Conservation (phyloP, 306 rosid genomes). For the Cicer cuneatum region DNA sequence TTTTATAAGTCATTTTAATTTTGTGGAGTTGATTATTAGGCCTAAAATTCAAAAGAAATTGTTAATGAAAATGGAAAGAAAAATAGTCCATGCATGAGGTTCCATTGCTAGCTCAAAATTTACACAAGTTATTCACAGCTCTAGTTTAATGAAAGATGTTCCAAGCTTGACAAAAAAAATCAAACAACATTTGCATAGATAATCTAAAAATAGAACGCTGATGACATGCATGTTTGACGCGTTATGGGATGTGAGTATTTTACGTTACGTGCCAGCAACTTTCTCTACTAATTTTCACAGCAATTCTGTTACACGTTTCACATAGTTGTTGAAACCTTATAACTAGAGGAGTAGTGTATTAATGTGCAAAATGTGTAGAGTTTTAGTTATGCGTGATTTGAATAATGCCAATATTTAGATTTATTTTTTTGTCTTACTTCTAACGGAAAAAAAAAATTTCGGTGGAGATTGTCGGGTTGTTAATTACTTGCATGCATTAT, state of each 20-base stretch:
- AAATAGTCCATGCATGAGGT: not conserved
- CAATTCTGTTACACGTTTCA: constrained; percentile 7
- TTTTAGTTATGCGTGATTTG: constrained; percentile 31
- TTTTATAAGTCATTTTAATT: not conserved
- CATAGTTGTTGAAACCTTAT: not conserved
- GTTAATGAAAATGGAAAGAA: constrained; percentile 11
- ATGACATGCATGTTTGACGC: constrained; percentile 51
- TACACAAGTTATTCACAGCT: not conserved
- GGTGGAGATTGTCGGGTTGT: constrained; percentile 34
- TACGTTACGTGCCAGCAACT: constrained; percentile 37
- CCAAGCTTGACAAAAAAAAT: not conserved
- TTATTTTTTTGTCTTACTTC: constrained; percentile 12
- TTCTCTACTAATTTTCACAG: not conserved
- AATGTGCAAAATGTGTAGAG: not conserved
- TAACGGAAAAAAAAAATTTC: not conserved
- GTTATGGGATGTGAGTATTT: not conserved
- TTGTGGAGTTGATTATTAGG: not conserved
- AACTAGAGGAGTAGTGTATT: not conserved
- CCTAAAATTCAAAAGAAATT: not conserved
- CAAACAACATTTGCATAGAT: not conserved
- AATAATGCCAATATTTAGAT: not conserved
- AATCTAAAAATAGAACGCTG: constrained; percentile 12
- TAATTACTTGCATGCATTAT: not conserved
- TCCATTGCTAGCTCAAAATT: constrained; percentile 6
- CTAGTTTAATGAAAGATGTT: not conserved